Base-by-base conservation (phyloP, 2,329 filamentous ascomycete genomes). In the Myriosclerotinia duriaeana region DNA sequence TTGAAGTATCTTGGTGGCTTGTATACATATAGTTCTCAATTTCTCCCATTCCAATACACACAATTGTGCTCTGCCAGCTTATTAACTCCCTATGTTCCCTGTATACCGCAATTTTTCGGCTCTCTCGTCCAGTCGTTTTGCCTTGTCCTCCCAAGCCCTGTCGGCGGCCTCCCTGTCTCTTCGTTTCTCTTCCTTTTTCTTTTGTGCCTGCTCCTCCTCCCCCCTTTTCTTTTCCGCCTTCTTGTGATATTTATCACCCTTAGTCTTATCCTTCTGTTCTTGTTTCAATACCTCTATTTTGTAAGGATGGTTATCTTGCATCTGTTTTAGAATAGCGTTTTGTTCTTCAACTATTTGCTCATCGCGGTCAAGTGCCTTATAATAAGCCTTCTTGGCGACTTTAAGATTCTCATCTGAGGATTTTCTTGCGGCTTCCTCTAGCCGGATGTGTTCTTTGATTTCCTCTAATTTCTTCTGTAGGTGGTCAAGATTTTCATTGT, bases 231-330 rank as follows among this genome's bases (percentile, higher is more conserved):
- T 34, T 17, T 20, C 15, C 52, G 26, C 15, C 17, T 34, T 34
- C 52, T 53, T 34, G 9, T 34, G 7, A 53, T 34, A 11, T 14
- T 34, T 53, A 3, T 53, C 52, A 34, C 11, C 14, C 8, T 17
- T 6, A 30, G 14, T 14, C 30, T 9, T 36, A 9, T 59, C 15
- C 46, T 36, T 60, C 56, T 48, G 14, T 14, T 15, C 17, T 26
- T 26, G 8, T 30, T 40, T 59, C 22, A 60, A 15, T 22, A 60
- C 17, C 26, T 48, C 8, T 34, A 44, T 60, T 42, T 60, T 60
- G 7, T 60, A 60, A 7, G 44, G 58, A n/a, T 36, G 26, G 2
- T 9, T 50, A 22, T 38, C 58, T 7, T 7, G 11, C 42, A 61
- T 17, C 42, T 22, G 4, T 5, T 44, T 15, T 9, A 61, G n/a